Percentiles rank a stretch among this genome's conserved stretches.
Conservation (phyloP, 345 rosid species). For the Gossypium raimondii region DNA sequence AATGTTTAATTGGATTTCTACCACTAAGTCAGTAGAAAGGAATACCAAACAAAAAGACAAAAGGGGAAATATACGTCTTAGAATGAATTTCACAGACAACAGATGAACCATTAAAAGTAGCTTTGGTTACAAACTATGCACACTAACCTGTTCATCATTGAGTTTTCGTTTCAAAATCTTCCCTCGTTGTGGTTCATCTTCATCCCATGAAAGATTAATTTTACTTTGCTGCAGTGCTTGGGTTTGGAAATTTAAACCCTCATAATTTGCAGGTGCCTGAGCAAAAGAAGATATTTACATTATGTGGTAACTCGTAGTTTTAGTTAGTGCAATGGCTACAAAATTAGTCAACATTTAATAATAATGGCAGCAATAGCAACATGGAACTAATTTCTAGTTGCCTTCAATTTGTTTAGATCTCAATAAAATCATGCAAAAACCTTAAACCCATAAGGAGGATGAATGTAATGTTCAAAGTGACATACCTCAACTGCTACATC, state of each 20-base stretch:
- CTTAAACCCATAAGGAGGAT: neutral
- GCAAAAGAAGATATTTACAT: constrained; percentile 10
- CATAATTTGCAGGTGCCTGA: constrained; percentile 72
- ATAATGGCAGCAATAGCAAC: neutral
- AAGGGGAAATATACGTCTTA: neutral
- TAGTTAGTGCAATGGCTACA: neutral
- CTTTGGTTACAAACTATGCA: neutral
- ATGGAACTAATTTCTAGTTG: neutral
- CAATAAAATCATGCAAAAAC: neutral
- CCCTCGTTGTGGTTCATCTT: constrained; percentile 84
- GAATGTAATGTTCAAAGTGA: neutral
- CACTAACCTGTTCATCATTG: constrained; percentile 68
- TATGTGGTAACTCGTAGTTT: neutral
- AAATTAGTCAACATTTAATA: neutral
- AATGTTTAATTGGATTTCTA: neutral
- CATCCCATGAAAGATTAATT: constrained; percentile 85
- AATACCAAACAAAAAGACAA: neutral
- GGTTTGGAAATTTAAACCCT: constrained; percentile 70
- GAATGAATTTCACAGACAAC: neutral
- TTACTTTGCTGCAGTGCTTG: constrained; percentile 82
- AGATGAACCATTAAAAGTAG: constrained; percentile 8
- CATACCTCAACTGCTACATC: constrained; percentile 83
- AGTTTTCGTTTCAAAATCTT: constrained; percentile 73
- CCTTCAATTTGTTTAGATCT: neutral
- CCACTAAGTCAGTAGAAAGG: neutral